Percentiles rank a stretch among this genome's conserved stretches.
Evolutionary conservation across 352 stramenopile genomes (phyloP).

Genomic region (Stramenopiles sp.): DNA sequence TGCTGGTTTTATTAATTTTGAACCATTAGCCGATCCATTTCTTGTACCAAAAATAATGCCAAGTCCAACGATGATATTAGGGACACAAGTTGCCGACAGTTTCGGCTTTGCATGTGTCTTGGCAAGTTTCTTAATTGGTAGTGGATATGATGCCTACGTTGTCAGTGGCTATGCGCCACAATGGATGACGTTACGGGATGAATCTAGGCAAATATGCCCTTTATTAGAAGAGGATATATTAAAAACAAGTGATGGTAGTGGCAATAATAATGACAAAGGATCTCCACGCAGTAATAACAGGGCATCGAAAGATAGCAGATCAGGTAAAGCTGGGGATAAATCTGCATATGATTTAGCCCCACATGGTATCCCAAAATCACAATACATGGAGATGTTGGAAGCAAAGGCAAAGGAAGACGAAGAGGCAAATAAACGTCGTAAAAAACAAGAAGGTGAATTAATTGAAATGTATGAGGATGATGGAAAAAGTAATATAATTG

Average conservation of each 20-base stretch:
- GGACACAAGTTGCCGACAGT: conserved; percentile 59
- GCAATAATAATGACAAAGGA: conserved; percentile 16
- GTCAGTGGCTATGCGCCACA: conserved; percentile 57
- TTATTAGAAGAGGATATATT: conserved; percentile 22
- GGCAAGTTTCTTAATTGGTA: conserved; percentile 65
- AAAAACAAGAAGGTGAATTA: conserved; percentile 21
- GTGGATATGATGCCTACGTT: conserved; percentile 80
- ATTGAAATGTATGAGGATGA: conserved; percentile 25
- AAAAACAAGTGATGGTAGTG: background rate
- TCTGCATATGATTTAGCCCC: conserved; percentile 12
- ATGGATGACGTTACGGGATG: conserved; percentile 71
- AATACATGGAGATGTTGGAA: conserved; percentile 34
- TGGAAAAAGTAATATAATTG: conserved; percentile 41
- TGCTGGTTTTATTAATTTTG: conserved; percentile 69
- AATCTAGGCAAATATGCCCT: conserved; percentile 45
- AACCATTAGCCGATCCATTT: conserved; percentile 61
- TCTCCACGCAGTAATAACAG: conserved; percentile 8
- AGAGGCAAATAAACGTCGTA: conserved; percentile 9
- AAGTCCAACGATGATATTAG: conserved; percentile 55
- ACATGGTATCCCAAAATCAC: conserved; percentile 14
- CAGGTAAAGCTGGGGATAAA: conserved; percentile 20
- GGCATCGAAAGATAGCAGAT: conserved; percentile 30
- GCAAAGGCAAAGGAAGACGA: conserved; percentile 29
- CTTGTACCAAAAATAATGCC: conserved; percentile 44
- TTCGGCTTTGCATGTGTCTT: conserved; percentile 74